A percentile compares a stretch with the other conserved stretches of the same genome.
These are phyloP conservation scores for Dioszegia crocea DNA, from an alignment of 768 basidiomycete species.

Conservation along the genomic window DNA sequence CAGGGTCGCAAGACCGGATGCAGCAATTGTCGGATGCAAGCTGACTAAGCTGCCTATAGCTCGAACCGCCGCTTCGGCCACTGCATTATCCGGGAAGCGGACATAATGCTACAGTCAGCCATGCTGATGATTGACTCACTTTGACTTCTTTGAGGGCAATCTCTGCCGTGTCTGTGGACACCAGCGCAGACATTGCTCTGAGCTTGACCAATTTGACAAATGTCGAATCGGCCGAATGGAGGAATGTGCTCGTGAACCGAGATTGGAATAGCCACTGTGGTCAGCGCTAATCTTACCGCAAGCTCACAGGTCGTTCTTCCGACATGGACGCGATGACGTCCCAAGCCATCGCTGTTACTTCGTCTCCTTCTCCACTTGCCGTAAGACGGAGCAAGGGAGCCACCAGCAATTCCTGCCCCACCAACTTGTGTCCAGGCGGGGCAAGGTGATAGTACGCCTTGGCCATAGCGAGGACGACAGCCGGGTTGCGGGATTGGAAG, in stretches of 20 bases:
- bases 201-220: slow-evolving; percentile 73
- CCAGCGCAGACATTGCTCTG: slow-evolving; percentile 63
- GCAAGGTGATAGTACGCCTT: slow-evolving; percentile 71
- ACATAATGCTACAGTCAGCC: slow-evolving; percentile 64
- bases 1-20: slow-evolving; percentile 69
- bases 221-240: slow-evolving; percentile 64
- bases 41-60: slow-evolving; percentile 75
- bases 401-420: slow-evolving; percentile 56
- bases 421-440: slow-evolving; percentile 47
- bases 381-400: slow-evolving; percentile 72
- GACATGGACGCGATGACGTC: slow-evolving; percentile 67
- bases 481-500: slow-evolving; percentile 80
- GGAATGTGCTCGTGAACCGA: slow-evolving; percentile 64
- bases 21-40: slow-evolving; percentile 63
- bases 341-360: slow-evolving; percentile 70
- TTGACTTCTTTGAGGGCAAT: slow-evolving; percentile 76
- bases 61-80: slow-evolving; percentile 68
- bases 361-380: slow-evolving; percentile 48
- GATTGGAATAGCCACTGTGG: slow-evolving; percentile 62
- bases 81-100: slow-evolving; percentile 67
- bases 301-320: slow-evolving; percentile 62
- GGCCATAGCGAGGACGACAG: slow-evolving; percentile 73
- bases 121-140: slow-evolving; percentile 54
- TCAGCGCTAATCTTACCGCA: neutral
- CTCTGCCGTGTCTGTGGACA: slow-evolving; percentile 64